Evolutionary conservation across 75 land plant genomes (phyloP), one percentile per base, ranked within the genome.

Genomic region (Cryptomeria japonica): DNA sequence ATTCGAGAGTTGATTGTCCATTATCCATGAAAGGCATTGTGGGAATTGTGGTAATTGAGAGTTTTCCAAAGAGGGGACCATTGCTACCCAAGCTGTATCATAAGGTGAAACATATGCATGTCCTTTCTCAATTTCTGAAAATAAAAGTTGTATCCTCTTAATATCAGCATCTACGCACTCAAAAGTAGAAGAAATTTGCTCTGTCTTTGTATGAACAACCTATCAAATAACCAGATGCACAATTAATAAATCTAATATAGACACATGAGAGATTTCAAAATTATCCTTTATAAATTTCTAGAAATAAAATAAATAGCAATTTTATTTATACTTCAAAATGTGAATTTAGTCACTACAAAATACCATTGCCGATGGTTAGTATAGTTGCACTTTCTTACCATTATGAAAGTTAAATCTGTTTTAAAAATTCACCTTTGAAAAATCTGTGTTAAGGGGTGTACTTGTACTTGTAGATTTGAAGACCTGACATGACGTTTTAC

Each of bases 1-100:
- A 90, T 95, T 94, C 53, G 56, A 75, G 39, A 86, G 92, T 89
- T 95, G 97, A 90, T 96, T 93, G 39, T 94, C 93, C 12, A 93
- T 42, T 80, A 96, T 91, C 97, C 96, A 96, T 51, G 14, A 51
- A 13, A 51, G 15, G 14, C 55, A 51, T 51, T 51, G 55, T 51
- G 55, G 55, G 16, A 51, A 51, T 13, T 51, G 55, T 51, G 55
- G 55, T 51, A 51, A 51, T 14, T 51, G 55, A 51, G 55, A 51
- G 55, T 51, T 51, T 51, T 51, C 55, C 55, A 14, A 51, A 51
- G 55, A 51, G 15, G 55, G 55, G 2, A 51, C 16, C 55, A 51
- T 51, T 2, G 55, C 55, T 51, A 51, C 55, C 55, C 55, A 51
- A 13, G 55, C 55, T 51, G 55, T 51, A 51, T 51, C 55, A 51